Conservation (phyloP, 306 rosid species). For the Prunus kanzakura region DNA sequence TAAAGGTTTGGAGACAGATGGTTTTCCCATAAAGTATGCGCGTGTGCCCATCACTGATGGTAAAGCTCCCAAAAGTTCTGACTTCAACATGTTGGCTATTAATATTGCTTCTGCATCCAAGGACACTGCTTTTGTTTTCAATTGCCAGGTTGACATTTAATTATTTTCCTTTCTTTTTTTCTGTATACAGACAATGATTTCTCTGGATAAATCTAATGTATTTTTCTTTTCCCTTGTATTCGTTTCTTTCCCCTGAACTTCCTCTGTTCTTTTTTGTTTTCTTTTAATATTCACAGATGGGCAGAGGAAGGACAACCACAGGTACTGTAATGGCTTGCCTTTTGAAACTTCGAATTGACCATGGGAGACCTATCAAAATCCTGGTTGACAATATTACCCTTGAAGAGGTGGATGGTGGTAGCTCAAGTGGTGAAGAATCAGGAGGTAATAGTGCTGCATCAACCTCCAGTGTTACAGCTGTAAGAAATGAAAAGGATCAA, state of each 20-base stretch:
- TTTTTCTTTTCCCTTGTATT: not conserved
- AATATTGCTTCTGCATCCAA: constrained; percentile 76
- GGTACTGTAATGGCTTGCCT: constrained; percentile 95
- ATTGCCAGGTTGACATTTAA: constrained; percentile 66
- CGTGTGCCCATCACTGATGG: constrained; percentile 95
- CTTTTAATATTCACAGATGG: constrained; percentile 58
- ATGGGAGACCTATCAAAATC: constrained; percentile 78
- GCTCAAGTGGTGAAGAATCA: constrained; percentile 72
- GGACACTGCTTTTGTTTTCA: constrained; percentile 84
- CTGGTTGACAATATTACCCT: constrained; percentile 42
- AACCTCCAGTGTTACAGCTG: constrained; percentile 28
- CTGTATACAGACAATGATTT: not conserved
- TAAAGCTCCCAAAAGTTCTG: constrained; percentile 92
- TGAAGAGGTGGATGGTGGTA: constrained; percentile 54
- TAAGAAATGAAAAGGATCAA: constrained; percentile 43
- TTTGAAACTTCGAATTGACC: constrained; percentile 76
- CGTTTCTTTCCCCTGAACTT: constrained; percentile 19
- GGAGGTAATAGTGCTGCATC: constrained; percentile 38
- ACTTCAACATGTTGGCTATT: constrained; percentile 63
- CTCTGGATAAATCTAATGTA: not conserved
- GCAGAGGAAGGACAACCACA: constrained; percentile 91
- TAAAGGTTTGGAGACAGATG: constrained; percentile 64
- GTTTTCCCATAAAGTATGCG: constrained; percentile 85
- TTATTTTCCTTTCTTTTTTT: constrained; percentile 18
- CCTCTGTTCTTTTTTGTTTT: not conserved